Base-by-base conservation (phyloP, 495 filamentous ascomycete species). In the Staphylotrichum longicolle region DNA sequence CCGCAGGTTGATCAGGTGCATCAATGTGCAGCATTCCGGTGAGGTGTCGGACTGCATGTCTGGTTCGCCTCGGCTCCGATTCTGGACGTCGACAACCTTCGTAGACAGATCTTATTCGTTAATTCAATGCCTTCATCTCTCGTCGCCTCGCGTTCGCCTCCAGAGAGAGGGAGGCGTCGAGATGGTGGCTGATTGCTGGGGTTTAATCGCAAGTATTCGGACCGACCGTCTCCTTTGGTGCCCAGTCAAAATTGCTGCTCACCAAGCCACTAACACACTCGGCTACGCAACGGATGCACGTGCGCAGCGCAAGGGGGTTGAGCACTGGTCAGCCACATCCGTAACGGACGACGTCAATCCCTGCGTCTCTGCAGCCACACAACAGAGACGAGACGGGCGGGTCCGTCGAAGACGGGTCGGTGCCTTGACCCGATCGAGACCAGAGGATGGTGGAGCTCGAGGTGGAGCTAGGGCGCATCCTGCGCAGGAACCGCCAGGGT, bases 201-300 rank as follows among this genome's bases (percentile, higher is more conserved):
- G 65, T 39, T 54, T 63, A 57, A 66, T 67, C 56, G 54, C 62
- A 58, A 64, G 60, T 61, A 71, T 65, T 71, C 69, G 69, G 69
- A 64, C 69, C 69, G 67, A 71, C 54, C 53, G 33, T 54, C 61
- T 56, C 49, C 59, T 60, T 58, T 41, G 48, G 49, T 41, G 54
- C 34, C 51, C 51, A 65, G 55, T 60, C 48, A 40, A 41, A 51
- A 49, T 53, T 40, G 40, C 15, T 30, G n/a, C 37, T 33, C 37
- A 30, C 14, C 32, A 62, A 62, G 63, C 57, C 66, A 46, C 66
- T 46, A 53, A 62, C 34, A 34, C 45, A 46, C 39, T 61, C 57
- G 60, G 55, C 57, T 61, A 53, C 59, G 54, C 44, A 42, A 9
- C 8, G 20, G 35, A 55, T 56, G 66, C 66, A 68, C 58, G 54